phyloP scores from a whole-genome alignment of 805 yeast genomes.

The Sugiyamaella americana region DNA sequence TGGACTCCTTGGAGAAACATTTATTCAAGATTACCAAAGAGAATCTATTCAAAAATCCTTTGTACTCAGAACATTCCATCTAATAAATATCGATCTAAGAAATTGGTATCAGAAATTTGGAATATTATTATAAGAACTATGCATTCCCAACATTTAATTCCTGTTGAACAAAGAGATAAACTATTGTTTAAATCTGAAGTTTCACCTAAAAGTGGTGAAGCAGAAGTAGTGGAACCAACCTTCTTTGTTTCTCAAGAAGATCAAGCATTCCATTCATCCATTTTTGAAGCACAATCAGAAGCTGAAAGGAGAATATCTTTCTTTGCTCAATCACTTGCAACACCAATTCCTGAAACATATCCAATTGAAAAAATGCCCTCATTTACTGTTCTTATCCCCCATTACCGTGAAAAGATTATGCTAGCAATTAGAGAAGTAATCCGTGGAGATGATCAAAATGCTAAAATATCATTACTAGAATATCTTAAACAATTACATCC shows the following conservation, averaged over 20 bases:
- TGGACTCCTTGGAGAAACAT: constrained; percentile 99
- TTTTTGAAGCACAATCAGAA: constrained; percentile 59
- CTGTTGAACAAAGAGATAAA: constrained; percentile 58
- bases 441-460: constrained; percentile 56
- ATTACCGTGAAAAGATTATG: constrained; percentile 76
- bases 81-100: constrained; percentile 34
- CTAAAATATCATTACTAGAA: constrained; percentile 65
- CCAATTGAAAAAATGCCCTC: constrained; percentile 68
- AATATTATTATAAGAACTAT: constrained; percentile 72
- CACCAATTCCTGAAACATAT: constrained; percentile 72
- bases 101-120: constrained; percentile 71
- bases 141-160: constrained; percentile 73
- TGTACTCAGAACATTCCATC: constrained; percentile 38
- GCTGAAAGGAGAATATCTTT: constrained; percentile 80
- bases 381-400: constrained; percentile 81
- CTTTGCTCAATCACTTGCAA: constrained; percentile 83
- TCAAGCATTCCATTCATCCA: constrained; percentile 51
- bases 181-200: constrained; percentile 38
- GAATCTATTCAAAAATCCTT: constrained; percentile 66
- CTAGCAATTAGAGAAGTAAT: constrained; percentile 73
- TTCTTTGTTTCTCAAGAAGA: constrained; percentile 83
- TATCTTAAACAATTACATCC: constrained; percentile 69
- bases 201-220: constrained; percentile 48
- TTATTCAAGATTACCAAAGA: constrained; percentile 76
- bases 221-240: constrained; percentile 42